phyloP scores from a whole-genome alignment of 75 land plant species.

The Adiantum capillusveneris region DNA sequence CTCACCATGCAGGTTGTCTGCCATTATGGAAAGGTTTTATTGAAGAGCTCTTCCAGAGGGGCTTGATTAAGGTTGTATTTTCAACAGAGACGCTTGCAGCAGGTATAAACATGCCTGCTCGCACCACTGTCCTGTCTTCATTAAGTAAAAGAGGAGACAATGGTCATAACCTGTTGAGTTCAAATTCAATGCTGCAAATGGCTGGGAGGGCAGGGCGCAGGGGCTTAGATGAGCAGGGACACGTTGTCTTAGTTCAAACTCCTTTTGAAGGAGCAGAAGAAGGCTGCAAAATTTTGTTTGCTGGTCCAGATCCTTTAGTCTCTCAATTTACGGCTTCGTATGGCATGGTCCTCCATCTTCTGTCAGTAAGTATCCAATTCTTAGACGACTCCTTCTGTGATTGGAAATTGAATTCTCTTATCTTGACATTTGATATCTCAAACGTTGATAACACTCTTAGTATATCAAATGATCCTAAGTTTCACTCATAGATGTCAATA shows the following conservation, averaged over 20 bases:
- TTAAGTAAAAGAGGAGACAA: slow-evolving; percentile 73
- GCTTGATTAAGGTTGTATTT: slow-evolving; percentile 90
- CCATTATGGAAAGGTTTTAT: slow-evolving; percentile 97
- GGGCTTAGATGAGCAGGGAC: slow-evolving; percentile 84
- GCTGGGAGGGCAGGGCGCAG: slow-evolving; percentile 96
- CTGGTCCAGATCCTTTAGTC: slow-evolving; percentile 88
- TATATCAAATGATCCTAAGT: too few species aligned
- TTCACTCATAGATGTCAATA: too few species aligned
- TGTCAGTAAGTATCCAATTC: slow-evolving; percentile 58
- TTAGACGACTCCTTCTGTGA: too few species aligned
- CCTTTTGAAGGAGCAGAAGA: slow-evolving; percentile 98
- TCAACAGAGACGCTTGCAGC: slow-evolving; percentile 99
- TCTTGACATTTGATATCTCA: too few species aligned
- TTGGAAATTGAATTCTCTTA: too few species aligned
- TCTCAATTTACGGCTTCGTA: slow-evolving; percentile 98
- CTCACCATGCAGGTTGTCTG: slow-evolving; percentile 98
- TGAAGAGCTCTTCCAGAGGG: slow-evolving; percentile 87
- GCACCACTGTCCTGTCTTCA: slow-evolving; percentile 85
- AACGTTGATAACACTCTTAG: too few species aligned
- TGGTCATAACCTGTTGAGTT: slow-evolving; percentile 56
- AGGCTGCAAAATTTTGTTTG: slow-evolving; percentile 79
- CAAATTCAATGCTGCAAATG: slow-evolving; percentile 94
- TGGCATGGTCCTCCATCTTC: slow-evolving; percentile 97
- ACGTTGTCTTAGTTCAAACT: slow-evolving; percentile 87
- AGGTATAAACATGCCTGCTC: slow-evolving; percentile 99